Evolutionary conservation across 2,329 filamentous ascomycete genomes (phyloP).

Genomic region (Ceratocystis harringtonii): DNA sequence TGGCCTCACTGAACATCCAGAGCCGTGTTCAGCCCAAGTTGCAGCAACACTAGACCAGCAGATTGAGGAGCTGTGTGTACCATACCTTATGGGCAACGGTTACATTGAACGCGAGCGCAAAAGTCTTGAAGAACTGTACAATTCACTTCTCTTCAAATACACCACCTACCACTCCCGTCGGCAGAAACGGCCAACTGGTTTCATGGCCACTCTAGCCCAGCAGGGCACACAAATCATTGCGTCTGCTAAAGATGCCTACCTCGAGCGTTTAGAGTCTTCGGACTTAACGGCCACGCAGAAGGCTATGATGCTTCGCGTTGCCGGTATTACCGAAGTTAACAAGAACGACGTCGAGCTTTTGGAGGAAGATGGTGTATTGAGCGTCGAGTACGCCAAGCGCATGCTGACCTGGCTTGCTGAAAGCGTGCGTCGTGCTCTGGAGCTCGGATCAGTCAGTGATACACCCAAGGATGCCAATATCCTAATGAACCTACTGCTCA

Average conservation of each 20-base stretch:
- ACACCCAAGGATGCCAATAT: constrained; percentile 88
- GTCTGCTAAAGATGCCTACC: constrained; percentile 79
- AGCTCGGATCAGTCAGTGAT: constrained; percentile 74
- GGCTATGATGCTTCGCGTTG: constrained; percentile 75
- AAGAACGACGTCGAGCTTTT: constrained; percentile 81
- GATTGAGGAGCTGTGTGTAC: constrained; percentile 62
- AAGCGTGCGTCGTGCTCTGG: constrained; percentile 76
- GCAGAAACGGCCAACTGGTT: constrained; percentile 78
- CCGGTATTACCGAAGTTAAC: constrained; percentile 61
- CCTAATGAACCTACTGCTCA: constrained; percentile 67
- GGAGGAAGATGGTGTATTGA: constrained; percentile 75
- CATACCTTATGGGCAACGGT: constrained; percentile 52
- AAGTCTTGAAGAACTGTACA: constrained; percentile 67
- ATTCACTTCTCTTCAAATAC: constrained; percentile 88
- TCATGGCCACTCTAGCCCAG: constrained; percentile 82
- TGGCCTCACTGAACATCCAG: constrained; percentile 86
- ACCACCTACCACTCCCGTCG: constrained; percentile 82
- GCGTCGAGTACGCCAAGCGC: constrained; percentile 76
- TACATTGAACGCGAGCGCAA: constrained; percentile 56
- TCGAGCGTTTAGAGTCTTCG: constrained; percentile 74
- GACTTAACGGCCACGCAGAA: constrained; percentile 82
- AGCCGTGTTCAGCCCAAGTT: constrained; percentile 75
- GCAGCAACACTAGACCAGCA: constrained; percentile 59
- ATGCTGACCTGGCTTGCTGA: constrained; percentile 98
- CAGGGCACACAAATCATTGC: constrained; percentile 78